Evolutionary conservation across 805 yeast genomes (phyloP).

Genomic region (Saturnispora gosingensis): DNA sequence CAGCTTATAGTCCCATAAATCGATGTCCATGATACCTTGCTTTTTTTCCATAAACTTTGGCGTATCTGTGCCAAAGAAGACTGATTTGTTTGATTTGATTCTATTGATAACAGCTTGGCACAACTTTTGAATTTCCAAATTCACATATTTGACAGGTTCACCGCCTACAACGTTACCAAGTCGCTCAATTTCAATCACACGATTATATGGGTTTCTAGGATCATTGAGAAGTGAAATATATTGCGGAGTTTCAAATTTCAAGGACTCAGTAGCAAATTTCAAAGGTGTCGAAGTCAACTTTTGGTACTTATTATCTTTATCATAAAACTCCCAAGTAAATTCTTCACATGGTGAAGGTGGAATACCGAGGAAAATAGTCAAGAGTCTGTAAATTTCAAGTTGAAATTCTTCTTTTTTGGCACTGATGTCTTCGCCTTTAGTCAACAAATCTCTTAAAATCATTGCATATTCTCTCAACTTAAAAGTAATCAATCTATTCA

Average conservation of each 20-base stretch:
- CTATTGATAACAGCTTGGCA: slow-evolving; percentile 57
- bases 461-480: slow-evolving; percentile 75
- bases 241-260: slow-evolving; percentile 42
- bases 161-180: slow-evolving; percentile 67
- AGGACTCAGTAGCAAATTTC: slow-evolving; percentile 49
- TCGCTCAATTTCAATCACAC: slow-evolving; percentile 60
- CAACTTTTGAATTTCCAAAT: slow-evolving; percentile 49
- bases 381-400: slow-evolving; percentile 53
- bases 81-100: slow-evolving; percentile 65
- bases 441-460: slow-evolving; percentile 41
- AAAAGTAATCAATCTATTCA: slow-evolving; percentile 57
- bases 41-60: slow-evolving; percentile 60
- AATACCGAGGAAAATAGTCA: slow-evolving; percentile 62
- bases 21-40: slow-evolving; percentile 65
- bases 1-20: slow-evolving; percentile 57
- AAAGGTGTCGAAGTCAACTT: slow-evolving; percentile 50
- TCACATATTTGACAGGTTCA: slow-evolving; percentile 62
- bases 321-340: slow-evolving; percentile 67
- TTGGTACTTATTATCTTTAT: slow-evolving; percentile 51
- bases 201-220: slow-evolving; percentile 64
- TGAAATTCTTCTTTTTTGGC: slow-evolving; percentile 33
- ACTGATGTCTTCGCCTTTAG: slow-evolving; percentile 33
- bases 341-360: slow-evolving; percentile 67
- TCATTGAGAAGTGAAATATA: slow-evolving; percentile 68
- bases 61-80: slow-evolving; percentile 86